These are phyloP conservation scores for Fusarium luffae DNA, from an alignment of 2,329 filamentous ascomycete species.

Conservation along the genomic window DNA sequence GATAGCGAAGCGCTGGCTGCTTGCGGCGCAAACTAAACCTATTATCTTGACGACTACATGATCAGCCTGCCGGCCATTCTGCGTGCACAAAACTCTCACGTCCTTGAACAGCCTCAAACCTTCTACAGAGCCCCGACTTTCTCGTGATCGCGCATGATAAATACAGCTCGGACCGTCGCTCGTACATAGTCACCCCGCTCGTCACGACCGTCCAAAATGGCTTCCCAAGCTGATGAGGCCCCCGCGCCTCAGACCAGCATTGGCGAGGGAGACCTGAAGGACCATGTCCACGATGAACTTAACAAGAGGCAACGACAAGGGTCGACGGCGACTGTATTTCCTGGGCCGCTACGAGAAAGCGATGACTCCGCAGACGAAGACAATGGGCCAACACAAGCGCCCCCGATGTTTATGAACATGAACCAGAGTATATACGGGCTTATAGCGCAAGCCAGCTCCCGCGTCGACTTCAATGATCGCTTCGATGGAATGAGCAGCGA, in stretches of 20 bases:
- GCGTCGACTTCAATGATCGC: constrained; percentile 81
- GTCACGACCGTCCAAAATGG: constrained; percentile 31
- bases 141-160: background rate
- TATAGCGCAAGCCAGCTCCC: constrained; percentile 87
- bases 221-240: constrained; percentile 33
- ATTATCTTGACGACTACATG: constrained; percentile 21
- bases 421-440: constrained; percentile 95
- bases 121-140: background rate
- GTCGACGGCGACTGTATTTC: constrained; percentile 55
- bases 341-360: constrained; percentile 63
- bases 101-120: background rate
- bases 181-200: constrained; percentile 22
- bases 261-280: constrained; percentile 52
- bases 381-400: constrained; percentile 55
- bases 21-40: constrained; percentile 39
- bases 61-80: constrained; percentile 7
- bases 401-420: constrained; percentile 75
- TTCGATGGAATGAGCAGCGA: constrained; percentile 85
- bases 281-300: constrained; percentile 57
- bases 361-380: constrained; percentile 64
- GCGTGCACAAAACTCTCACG: background rate
- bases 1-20: constrained; percentile 25
- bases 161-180: background rate
- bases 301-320: constrained; percentile 58
- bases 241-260: constrained; percentile 36